phyloP scores from a whole-genome alignment of 805 yeast genomes.

The Wickerhamiella galacta region DNA sequence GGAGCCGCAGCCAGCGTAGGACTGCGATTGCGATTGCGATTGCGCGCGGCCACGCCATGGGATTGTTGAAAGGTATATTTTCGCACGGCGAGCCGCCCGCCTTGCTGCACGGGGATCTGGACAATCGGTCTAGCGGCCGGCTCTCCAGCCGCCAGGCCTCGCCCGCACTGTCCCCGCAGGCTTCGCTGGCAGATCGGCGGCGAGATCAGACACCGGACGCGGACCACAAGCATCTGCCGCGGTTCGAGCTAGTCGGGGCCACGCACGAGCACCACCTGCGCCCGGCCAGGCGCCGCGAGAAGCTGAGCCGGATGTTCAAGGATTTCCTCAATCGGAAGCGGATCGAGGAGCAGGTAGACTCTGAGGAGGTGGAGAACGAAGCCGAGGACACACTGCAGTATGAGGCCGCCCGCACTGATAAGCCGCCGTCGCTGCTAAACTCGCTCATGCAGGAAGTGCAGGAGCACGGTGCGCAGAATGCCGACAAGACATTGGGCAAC shows the following conservation, averaged over 20 bases:
- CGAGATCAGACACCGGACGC: too few species aligned
- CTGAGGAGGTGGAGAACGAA: constrained; percentile 9
- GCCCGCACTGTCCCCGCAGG: too few species aligned
- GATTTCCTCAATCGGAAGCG: constrained; percentile 11
- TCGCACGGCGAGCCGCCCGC: too few species aligned
- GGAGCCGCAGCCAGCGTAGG: too few species aligned
- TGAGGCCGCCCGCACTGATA: constrained; percentile 4
- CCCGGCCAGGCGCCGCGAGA: constrained; percentile 35
- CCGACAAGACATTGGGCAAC: not conserved
- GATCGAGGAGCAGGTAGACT: constrained; percentile 1
- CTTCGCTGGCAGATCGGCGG: too few species aligned
- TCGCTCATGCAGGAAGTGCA: constrained; percentile 9
- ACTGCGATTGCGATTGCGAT: too few species aligned
- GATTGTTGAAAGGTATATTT: too few species aligned
- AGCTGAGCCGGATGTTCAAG: constrained; percentile 17
- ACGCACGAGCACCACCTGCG: constrained; percentile 64
- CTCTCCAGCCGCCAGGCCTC: too few species aligned
- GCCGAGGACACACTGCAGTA: constrained; percentile 11
- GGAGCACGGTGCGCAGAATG: constrained; percentile 3
- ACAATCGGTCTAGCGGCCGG: too few species aligned
- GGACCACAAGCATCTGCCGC: not conserved
- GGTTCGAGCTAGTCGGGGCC: not conserved
- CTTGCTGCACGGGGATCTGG: too few species aligned
- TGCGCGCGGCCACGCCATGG: too few species aligned
- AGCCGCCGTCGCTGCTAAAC: constrained; percentile 13